These are phyloP conservation scores for Pestalotiopsis sp. DNA, from an alignment of 2,329 filamentous ascomycete species.

Conservation along the genomic window DNA sequence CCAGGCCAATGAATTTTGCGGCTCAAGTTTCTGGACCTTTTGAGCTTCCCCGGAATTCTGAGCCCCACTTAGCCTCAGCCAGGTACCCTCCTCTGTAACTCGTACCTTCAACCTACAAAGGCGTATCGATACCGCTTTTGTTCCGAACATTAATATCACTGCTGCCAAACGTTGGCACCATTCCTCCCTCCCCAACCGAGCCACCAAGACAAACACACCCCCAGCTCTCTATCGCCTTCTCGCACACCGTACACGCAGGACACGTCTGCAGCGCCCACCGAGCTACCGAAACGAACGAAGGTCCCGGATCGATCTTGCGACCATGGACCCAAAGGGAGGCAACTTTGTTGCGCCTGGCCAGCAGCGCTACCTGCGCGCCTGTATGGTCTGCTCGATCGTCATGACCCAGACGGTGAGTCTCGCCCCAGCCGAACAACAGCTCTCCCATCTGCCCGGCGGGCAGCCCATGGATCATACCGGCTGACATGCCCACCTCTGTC, in stretches of 20 bases:
- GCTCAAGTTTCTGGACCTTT: neutral
- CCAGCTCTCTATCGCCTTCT: neutral
- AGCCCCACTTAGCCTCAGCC: neutral
- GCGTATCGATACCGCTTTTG: neutral
- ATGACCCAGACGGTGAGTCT: slow-evolving; percentile 70
- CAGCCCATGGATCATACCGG: neutral
- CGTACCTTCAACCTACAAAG: neutral
- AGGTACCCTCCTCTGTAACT: neutral
- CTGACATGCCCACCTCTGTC: neutral
- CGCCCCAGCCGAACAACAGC: slow-evolving; percentile 15
- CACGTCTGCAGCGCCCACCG: neutral
- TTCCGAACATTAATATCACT: neutral
- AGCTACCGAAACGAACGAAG: neutral
- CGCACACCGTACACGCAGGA: neutral
- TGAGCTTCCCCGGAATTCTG: slow-evolving; percentile 8
- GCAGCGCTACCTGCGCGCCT: slow-evolving; percentile 87
- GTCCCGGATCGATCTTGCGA: neutral
- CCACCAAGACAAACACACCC: neutral
- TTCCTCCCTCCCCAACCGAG: neutral
- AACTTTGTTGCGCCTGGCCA: slow-evolving; percentile 75
- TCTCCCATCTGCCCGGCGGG: neutral
- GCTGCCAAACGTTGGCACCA: neutral
- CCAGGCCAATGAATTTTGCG: neutral
- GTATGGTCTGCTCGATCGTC: slow-evolving; percentile 98
- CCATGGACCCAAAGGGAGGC: slow-evolving; percentile 9